A percentile compares a stretch with the other conserved stretches of the same genome.
phyloP scores from a whole-genome alignment of 1,139 yeast species.

The Hyphopichia pseudoburtonii region DNA sequence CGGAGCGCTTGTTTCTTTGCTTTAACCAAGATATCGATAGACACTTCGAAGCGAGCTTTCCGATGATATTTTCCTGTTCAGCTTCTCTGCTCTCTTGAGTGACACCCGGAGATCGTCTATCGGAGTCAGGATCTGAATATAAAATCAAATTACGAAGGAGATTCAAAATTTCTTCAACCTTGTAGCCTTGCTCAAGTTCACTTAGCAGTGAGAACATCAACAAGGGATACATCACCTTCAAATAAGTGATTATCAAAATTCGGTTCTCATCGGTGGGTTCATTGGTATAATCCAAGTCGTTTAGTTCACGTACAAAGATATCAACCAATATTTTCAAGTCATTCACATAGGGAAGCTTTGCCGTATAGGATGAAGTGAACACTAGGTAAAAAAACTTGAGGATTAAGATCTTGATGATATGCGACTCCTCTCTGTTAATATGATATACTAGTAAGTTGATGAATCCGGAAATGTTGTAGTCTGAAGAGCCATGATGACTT shows the following conservation, averaged over 20 bases:
- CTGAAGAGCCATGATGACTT: slow-evolving; percentile 14
- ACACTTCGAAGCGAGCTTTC: slow-evolving; percentile 63
- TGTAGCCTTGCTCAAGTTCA: slow-evolving; percentile 51
- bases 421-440: slow-evolving; percentile 76
- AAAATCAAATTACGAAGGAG: slow-evolving; percentile 49
- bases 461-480: slow-evolving; percentile 32
- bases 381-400: slow-evolving; percentile 75
- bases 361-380: slow-evolving; percentile 64
- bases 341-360: slow-evolving; percentile 74
- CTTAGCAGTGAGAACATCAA: slow-evolving; percentile 63
- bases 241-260: slow-evolving; percentile 64
- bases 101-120: too few relatives aligned
- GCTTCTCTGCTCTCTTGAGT: too few relatives aligned
- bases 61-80: slow-evolving; percentile 47
- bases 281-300: slow-evolving; percentile 52
- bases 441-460: slow-evolving; percentile 47
- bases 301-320: slow-evolving; percentile 76
- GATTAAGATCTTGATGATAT: slow-evolving; percentile 72
- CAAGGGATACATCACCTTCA: slow-evolving; percentile 74
- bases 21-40: slow-evolving; percentile 58
- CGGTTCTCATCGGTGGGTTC: slow-evolving; percentile 49
- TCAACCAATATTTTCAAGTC: slow-evolving; percentile 87
- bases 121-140: slow-evolving; percentile 18
- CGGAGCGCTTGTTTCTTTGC: slow-evolving; percentile 12
- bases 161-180: slow-evolving; percentile 52